Conservation (phyloP, 345 rosid genomes). For the Leavenworthia alabamica region DNA sequence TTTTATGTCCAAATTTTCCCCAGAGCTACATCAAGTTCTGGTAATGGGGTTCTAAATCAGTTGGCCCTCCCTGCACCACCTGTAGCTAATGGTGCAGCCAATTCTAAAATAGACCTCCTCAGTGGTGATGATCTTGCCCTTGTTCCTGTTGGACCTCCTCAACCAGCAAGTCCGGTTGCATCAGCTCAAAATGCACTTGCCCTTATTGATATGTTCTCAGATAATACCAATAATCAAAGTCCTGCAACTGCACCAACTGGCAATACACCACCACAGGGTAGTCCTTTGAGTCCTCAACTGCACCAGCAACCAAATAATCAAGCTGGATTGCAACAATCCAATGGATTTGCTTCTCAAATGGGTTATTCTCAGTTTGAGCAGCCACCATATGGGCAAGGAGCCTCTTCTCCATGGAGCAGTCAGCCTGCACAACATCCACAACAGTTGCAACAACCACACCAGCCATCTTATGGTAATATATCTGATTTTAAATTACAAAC, state of each 20-base stretch:
- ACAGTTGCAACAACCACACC: constrained; percentile 38
- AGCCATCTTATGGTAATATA: constrained; percentile 56
- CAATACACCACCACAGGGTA: constrained; percentile 39
- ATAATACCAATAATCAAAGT: constrained; percentile 39
- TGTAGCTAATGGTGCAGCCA: constrained; percentile 51
- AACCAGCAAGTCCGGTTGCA: constrained; percentile 40
- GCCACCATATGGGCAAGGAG: constrained; percentile 46
- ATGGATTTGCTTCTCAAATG: constrained; percentile 50
- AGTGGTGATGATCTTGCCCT: constrained; percentile 89
- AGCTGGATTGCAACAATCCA: constrained; percentile 52
- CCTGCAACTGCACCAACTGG: constrained; percentile 48
- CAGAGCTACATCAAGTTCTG: constrained; percentile 59
- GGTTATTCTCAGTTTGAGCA: constrained; percentile 67
- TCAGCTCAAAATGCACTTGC: constrained; percentile 88
- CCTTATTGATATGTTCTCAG: constrained; percentile 83
- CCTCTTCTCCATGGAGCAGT: constrained; percentile 65
- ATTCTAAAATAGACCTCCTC: constrained; percentile 81
- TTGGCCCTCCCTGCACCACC: constrained; percentile 83
- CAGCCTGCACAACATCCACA: constrained; percentile 44
- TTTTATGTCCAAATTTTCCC: constrained; percentile 7
- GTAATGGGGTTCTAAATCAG: constrained; percentile 57
- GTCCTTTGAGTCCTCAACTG: constrained; percentile 45
- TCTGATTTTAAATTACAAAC: constrained; percentile 1
- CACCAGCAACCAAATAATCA: constrained; percentile 69
- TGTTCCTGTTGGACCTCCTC: constrained; percentile 68